Conservation (phyloP, 1,284 basidiomycete species). For the Ustilago shanxiensis region DNA sequence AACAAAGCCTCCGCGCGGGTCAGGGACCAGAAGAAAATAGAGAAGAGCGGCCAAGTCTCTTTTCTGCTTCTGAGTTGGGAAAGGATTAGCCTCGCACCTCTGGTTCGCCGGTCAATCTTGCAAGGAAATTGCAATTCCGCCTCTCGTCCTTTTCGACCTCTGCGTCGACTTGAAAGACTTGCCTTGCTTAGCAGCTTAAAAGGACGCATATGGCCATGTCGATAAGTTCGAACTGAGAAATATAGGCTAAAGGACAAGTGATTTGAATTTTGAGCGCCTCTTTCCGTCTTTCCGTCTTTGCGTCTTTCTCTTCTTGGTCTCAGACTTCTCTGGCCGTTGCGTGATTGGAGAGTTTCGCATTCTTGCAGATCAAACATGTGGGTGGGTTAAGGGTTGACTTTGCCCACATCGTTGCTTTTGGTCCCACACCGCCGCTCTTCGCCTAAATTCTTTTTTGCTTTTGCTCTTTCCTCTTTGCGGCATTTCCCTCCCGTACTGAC, state of each 20-base stretch:
- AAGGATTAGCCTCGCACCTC: not conserved
- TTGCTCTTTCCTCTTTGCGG: conserved; percentile 1
- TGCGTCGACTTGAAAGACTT: conserved; percentile 9
- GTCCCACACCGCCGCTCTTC: conserved; percentile 1
- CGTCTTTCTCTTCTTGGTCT: no score
- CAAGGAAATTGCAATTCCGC: not conserved
- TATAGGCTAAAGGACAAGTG: not conserved
- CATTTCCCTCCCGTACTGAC: not conserved
- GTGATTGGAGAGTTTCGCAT: conserved; percentile 19
- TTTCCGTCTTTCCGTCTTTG: not conserved
- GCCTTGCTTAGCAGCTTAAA: not conserved
- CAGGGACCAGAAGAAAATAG: not conserved
- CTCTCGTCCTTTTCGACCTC: not conserved
- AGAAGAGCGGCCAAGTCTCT: not conserved
- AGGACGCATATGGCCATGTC: conserved; percentile 2
- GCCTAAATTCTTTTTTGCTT: no score
- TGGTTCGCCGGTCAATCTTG: conserved; percentile 24
- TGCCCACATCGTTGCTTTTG: not conserved
- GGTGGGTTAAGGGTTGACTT: conserved; percentile 32
- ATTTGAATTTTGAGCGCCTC: not conserved
- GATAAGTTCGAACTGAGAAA: not conserved
- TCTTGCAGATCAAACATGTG: conserved; percentile 25
- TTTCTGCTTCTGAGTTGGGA: no score
- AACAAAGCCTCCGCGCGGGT: not conserved
- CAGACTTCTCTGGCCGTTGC: not conserved